Evolutionary conservation across 2,329 filamentous ascomycete species (phyloP), one percentile per base, ranked within the genome.

Genomic region (Alternaria consortialis): DNA sequence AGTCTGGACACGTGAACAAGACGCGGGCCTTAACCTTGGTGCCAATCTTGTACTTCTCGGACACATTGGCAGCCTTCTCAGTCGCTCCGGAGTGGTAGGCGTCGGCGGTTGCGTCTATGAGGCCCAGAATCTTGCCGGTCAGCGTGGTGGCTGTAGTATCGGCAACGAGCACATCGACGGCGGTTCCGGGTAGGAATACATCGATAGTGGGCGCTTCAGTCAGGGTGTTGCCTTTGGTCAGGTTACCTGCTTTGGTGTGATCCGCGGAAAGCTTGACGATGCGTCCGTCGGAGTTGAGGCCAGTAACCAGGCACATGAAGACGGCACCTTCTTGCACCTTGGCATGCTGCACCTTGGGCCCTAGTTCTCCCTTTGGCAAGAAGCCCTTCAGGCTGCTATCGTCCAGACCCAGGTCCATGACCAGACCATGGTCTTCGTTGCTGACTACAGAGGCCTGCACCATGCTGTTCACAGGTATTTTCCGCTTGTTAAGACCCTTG

Each of bases 341-440:
- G 15, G 89, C 85, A 64, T 91, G 85, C 5, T 89, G 82, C 17
- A 91, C 82, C 44, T 83, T 84, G 31, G 86, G 76, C 51, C 92
- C 91, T 17, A 97, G 82, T 75, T 97, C 93, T 74, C 91, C 93
- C 63, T 90, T 91, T 5, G 93, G 87, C 74, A 99, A 84, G 80
- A 99, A 99, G 3, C 92, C 95, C 65, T 89, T 90, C 53, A 94
- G 77, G 37, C 87, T 85, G 32, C 85, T 81, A 54, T 88, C 87
- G 36, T 88, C 84, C 7, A 98, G 83, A 17, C 93, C 93, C 37
- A 98, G 81, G 69, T 97, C 93, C 93, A 99, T 97, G 57, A 98
- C 87, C 59, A 95, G 86, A 63, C 95, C 95, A 74, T 97, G 94
- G 71, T 99, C 96, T 79, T 99, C 94, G n/a, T 96, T 90, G 78